These are phyloP conservation scores for Tetracladium maxilliforme DNA, from an alignment of 2,329 filamentous ascomycete genomes.

Conservation along the genomic window DNA sequence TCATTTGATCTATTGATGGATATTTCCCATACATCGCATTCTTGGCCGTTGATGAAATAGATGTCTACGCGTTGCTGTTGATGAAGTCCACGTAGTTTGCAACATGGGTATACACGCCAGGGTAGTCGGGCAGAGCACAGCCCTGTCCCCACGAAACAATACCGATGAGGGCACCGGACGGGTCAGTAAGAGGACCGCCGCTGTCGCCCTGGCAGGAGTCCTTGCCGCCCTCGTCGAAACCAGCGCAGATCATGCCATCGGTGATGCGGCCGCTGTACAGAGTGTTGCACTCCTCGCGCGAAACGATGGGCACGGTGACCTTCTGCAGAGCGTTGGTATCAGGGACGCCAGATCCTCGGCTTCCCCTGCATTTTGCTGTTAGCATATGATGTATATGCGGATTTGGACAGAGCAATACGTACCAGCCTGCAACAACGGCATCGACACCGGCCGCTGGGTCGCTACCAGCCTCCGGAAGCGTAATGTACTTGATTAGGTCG, in stretches of 20 bases:
- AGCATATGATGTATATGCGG: too few species aligned
- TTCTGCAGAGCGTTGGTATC: constrained; percentile 6
- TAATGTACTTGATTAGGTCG: constrained; percentile 8
- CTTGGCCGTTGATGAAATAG: too few species aligned
- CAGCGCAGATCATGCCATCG: constrained; percentile 9
- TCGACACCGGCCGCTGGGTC: constrained; percentile 6
- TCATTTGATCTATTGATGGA: too few species aligned
- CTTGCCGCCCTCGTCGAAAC: constrained; percentile 7
- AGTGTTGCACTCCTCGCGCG: constrained; percentile 6
- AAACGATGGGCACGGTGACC: constrained; percentile 7
- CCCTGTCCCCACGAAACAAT: constrained; percentile 8
- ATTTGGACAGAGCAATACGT: too few species aligned
- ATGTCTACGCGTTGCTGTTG: too few species aligned
- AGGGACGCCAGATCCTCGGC: constrained; percentile 4
- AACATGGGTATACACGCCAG: constrained; percentile 8
- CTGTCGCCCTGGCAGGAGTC: constrained; percentile 8
- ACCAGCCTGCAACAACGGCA: constrained; percentile 4
- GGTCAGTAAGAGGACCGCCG: constrained; percentile 9
- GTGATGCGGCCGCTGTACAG: constrained; percentile 5
- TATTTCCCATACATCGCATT: too few species aligned
- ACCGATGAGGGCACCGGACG: constrained; percentile 5
- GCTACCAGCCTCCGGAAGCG: constrained; percentile 5
- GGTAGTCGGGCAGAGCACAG: constrained; percentile 6
- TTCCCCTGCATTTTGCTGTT: too few species aligned
- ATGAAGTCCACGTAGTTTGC: too few species aligned